These are phyloP conservation scores for Globisporangium apiculatum DNA, from an alignment of 352 stramenopile species.

Conservation along the genomic window DNA sequence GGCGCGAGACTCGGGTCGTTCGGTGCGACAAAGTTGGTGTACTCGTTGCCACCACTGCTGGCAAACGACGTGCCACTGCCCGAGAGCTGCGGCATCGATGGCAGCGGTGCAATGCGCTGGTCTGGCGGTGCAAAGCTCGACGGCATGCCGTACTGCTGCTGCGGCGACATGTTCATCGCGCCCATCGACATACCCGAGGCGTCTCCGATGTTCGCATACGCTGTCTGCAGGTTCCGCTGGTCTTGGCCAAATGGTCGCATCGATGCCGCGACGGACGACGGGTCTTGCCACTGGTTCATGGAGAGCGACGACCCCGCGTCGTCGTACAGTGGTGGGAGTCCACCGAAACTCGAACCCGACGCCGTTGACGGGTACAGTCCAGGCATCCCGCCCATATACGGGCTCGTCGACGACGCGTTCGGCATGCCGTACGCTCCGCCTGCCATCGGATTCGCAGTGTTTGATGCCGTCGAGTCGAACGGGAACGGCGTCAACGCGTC, in stretches of 20 bases:
- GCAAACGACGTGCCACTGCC: background rate
- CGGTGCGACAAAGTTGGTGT: conserved; percentile 38
- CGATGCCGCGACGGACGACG: conserved; percentile 9
- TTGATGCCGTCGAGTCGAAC: conserved; percentile 20
- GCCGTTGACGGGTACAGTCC: conserved; percentile 16
- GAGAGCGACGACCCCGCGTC: conserved; percentile 10
- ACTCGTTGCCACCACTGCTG: conserved; percentile 4
- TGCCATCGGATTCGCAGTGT: conserved; percentile 13
- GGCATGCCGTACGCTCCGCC: conserved; percentile 15
- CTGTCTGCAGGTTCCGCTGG: conserved; percentile 4
- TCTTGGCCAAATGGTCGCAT: conserved; percentile 10
- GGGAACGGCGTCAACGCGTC: conserved; percentile 26
- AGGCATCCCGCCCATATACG: conserved; percentile 29
- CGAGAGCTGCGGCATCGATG: conserved; percentile 10
- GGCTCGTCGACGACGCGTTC: conserved; percentile 11
- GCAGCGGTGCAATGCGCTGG: conserved; percentile 9
- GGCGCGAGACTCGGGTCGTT: conserved; percentile 44
- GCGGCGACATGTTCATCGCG: conserved; percentile 6
- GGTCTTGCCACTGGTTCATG: conserved; percentile 14
- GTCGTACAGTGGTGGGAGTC: conserved; percentile 21
- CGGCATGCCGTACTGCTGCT: conserved; percentile 4
- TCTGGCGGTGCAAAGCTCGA: conserved; percentile 2
- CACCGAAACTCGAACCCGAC: conserved; percentile 17
- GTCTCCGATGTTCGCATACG: conserved; percentile 6
- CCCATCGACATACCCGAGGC: conserved; percentile 6